These are phyloP conservation scores for Neodidymelliopsis sp. DNA, from an alignment of 2,329 filamentous ascomycete genomes.

Conservation along the genomic window DNA sequence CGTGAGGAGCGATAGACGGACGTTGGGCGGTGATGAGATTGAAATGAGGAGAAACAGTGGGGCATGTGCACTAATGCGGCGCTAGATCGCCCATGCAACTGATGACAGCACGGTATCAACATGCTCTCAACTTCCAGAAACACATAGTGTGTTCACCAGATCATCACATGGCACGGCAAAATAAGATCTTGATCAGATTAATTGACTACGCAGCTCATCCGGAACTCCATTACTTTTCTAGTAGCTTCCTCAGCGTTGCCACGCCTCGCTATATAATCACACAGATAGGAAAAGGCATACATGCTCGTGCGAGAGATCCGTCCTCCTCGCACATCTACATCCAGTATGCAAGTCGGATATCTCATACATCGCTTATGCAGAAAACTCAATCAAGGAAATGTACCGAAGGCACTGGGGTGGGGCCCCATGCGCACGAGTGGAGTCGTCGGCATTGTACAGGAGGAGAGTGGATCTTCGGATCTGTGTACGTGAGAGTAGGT, in stretches of 20 bases:
- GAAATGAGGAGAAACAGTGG: conserved; percentile 31
- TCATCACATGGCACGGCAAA: too few species aligned
- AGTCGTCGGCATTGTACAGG: conserved; percentile 34
- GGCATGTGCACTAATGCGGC: conserved; percentile 6
- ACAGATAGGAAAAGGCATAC: conserved; percentile 25
- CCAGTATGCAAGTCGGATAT: conserved; percentile 54
- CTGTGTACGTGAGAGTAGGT: conserved; percentile 19
- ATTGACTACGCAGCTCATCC: conserved; percentile 15
- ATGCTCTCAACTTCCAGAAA: too few species aligned
- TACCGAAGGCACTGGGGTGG: conserved; percentile 24
- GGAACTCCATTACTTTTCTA: conserved; percentile 43
- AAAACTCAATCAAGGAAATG: conserved; percentile 26
- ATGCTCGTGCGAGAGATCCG: conserved; percentile 47
- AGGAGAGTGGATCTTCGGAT: conserved; percentile 29
- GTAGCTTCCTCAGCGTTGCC: conserved; percentile 48
- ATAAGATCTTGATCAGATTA: too few species aligned
- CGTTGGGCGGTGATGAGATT: conserved; percentile 21
- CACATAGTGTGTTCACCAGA: too few species aligned
- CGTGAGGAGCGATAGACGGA: conserved; percentile 12
- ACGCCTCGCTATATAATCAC: conserved; percentile 46
- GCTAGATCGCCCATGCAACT: too few species aligned
- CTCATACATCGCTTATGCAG: conserved; percentile 48
- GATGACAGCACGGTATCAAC: too few species aligned
- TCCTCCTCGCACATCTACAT: conserved; percentile 50
- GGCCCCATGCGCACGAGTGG: conserved; percentile 41